Percentiles rank a stretch among this genome's conserved stretches.
phyloP scores from a whole-genome alignment of 306 rosid species.

The Fagus crenata region DNA sequence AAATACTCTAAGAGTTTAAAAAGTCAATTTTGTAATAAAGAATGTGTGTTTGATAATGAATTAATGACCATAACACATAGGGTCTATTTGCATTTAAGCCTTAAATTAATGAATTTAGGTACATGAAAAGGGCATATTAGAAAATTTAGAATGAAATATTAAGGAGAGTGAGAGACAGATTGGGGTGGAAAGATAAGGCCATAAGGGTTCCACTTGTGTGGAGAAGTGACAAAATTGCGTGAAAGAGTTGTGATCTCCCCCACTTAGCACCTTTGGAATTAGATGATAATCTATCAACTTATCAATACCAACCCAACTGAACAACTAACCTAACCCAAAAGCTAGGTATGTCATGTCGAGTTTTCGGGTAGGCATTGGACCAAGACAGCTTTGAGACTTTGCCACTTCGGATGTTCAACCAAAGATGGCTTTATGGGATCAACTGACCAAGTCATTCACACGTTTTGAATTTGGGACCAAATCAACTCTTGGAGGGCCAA shows the following conservation, averaged over 20 bases:
- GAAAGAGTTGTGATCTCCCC: conserved; percentile 18
- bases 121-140: no score
- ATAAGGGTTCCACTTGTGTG: background rate
- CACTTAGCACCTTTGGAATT: background rate
- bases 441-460: conserved; percentile 28
- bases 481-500: background rate
- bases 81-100: no score
- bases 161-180: background rate
- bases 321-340: conserved; percentile 8
- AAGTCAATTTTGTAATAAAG: no score
- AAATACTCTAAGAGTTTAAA: no score
- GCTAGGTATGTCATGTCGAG: background rate
- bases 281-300: background rate
- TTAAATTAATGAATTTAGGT: no score
- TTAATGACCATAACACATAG: no score
- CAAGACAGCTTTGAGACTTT: conserved; percentile 11
- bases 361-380: background rate
- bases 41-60: no score
- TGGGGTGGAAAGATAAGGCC: background rate
- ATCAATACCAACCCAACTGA: conserved; percentile 7
- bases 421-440: background rate
- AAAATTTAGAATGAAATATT: background rate
- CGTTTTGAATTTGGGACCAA: background rate
- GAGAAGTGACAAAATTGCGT: conserved; percentile 27
- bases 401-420: conserved; percentile 23